These are phyloP conservation scores for Xanthoconium separans DNA, from an alignment of 1,284 basidiomycete species.

Conservation along the genomic window DNA sequence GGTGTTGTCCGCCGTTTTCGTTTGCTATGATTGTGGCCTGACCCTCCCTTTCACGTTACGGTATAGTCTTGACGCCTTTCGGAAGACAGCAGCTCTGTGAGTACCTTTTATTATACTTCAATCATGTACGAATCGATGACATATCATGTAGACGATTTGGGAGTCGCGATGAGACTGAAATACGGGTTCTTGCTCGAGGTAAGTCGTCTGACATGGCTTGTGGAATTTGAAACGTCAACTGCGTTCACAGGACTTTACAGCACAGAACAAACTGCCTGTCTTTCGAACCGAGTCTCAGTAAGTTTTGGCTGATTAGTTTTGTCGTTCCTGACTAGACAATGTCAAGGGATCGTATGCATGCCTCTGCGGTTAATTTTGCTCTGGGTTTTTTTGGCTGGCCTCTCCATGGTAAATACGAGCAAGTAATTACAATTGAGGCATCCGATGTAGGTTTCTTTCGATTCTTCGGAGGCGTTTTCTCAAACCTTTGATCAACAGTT, in stretches of 20 bases:
- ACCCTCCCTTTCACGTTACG: background rate
- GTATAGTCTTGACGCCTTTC: slow-evolving; percentile 73
- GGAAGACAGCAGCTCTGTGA: slow-evolving; percentile 77
- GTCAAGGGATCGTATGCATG: slow-evolving; percentile 74
- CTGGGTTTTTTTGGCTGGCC: slow-evolving; percentile 88
- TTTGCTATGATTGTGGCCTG: background rate
- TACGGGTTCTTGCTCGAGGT: slow-evolving; percentile 78
- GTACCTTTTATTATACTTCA: slow-evolving; percentile 22
- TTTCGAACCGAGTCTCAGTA: slow-evolving; percentile 88
- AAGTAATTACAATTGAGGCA: slow-evolving; percentile 78
- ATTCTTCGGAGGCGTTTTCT: background rate
- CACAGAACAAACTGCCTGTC: slow-evolving; percentile 69
- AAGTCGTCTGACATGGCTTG: background rate
- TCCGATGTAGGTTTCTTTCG: slow-evolving; percentile 44
- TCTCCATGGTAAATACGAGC: slow-evolving; percentile 72
- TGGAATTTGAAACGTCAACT: background rate
- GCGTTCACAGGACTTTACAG: slow-evolving; percentile 65
- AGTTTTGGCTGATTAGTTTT: slow-evolving; percentile 20
- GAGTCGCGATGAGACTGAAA: slow-evolving; percentile 71
- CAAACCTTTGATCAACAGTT: slow-evolving; percentile 16
- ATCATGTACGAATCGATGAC: background rate
- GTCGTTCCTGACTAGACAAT: background rate
- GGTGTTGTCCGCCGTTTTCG: slow-evolving; percentile 33
- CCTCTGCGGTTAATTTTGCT: slow-evolving; percentile 82
- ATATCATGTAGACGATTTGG: slow-evolving; percentile 56